Evolutionary conservation across 805 yeast species (phyloP).

Genomic region (Spathaspora gorwiae): DNA sequence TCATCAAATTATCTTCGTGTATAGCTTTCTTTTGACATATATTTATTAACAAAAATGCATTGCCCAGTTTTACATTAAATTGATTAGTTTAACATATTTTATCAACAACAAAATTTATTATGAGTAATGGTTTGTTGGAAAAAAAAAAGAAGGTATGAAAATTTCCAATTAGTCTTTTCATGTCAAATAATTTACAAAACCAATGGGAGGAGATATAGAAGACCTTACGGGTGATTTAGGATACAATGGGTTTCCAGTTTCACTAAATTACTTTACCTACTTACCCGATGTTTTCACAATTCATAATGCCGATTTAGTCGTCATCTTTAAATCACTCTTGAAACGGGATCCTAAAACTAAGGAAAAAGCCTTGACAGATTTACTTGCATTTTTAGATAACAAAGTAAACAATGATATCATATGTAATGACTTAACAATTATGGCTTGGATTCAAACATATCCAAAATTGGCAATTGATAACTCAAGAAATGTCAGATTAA

Average conservation of each 20-base stretch:
- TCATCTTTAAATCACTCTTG: constrained; percentile 69
- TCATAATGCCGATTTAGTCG: constrained; percentile 44
- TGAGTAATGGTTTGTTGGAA: too few species aligned
- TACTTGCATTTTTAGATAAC: constrained; percentile 30
- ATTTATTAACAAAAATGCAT: too few species aligned
- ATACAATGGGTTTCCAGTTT: constrained; percentile 44
- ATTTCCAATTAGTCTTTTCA: neutral
- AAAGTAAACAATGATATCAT: constrained; percentile 10
- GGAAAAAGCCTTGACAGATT: constrained; percentile 68
- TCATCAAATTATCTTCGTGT: too few species aligned
- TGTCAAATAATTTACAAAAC: too few species aligned
- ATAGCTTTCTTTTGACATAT: too few species aligned
- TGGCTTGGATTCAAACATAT: constrained; percentile 75
- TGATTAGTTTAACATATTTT: too few species aligned
- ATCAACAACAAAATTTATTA: too few species aligned
- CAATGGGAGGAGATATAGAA: constrained; percentile 1
- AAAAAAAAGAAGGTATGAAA: too few species aligned
- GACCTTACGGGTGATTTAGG: constrained; percentile 22
- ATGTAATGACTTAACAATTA: constrained; percentile 49
- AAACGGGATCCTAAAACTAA: constrained; percentile 83
- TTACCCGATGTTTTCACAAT: constrained; percentile 52
- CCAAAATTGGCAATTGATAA: constrained; percentile 74
- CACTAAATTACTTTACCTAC: constrained; percentile 73
- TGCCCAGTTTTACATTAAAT: too few species aligned
- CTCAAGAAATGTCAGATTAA: constrained; percentile 57